Evolutionary conservation across 2,329 filamentous ascomycete genomes (phyloP).

Genomic region (Nothopassalora personata): DNA sequence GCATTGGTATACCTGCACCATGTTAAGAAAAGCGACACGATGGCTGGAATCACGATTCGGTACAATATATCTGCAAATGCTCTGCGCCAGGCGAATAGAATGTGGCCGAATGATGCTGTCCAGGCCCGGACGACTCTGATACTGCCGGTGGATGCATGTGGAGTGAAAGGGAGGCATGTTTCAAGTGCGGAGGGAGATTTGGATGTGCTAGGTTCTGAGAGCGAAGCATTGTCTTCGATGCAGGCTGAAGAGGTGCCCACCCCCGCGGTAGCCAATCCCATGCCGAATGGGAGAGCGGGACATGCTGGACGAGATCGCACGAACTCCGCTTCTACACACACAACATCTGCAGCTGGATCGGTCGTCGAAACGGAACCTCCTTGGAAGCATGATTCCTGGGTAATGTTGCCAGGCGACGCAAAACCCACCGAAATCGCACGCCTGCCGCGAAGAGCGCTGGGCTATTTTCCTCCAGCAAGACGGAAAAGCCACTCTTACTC

Average conservation of each 20-base stretch:
- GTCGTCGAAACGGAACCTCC: conserved; percentile 56
- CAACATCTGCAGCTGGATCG: conserved; percentile 33
- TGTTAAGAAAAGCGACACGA: conserved; percentile 75
- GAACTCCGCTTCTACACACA: conserved; percentile 33
- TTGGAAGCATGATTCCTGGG: conserved; percentile 88
- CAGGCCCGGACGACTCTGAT: conserved; percentile 76
- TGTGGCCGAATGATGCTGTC: conserved; percentile 91
- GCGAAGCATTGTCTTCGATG: conserved; percentile 27
- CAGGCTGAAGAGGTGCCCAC: conserved; percentile 35
- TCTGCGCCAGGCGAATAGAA: conserved; percentile 80
- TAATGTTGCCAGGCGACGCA: conserved; percentile 65
- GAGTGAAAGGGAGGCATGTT: conserved; percentile 65
- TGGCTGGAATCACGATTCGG: conserved; percentile 83
- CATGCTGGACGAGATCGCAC: conserved; percentile 31
- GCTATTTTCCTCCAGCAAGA: conserved; percentile 85
- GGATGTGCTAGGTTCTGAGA: conserved; percentile 30
- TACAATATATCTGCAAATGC: conserved; percentile 82
- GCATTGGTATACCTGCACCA: conserved; percentile 87
- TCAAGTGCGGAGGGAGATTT: conserved; percentile 30
- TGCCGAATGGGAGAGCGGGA: conserved; percentile 13
- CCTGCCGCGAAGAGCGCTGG: conserved; percentile 71
- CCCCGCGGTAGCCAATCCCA: conserved; percentile 29
- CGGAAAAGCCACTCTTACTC: conserved; percentile 72
- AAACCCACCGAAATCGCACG: conserved; percentile 79
- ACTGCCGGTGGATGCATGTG: conserved; percentile 84